phyloP scores from a whole-genome alignment of 768 basidiomycete genomes.

The Tulasnella sp. region DNA sequence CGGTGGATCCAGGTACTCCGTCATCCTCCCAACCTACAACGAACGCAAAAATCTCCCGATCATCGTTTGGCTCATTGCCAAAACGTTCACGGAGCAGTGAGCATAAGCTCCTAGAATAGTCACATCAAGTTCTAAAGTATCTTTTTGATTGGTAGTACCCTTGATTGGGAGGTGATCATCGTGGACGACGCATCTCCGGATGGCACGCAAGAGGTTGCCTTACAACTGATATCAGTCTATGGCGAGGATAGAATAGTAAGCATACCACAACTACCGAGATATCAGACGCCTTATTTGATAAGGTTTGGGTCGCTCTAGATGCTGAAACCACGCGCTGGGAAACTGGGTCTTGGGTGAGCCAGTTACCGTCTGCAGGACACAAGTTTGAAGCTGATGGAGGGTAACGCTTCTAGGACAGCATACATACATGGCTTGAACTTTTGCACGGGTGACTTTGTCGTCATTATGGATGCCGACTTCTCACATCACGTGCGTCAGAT shows the following conservation, averaged over 20 bases:
- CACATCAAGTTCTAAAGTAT: constrained; percentile 11
- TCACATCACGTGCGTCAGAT: constrained; percentile 71
- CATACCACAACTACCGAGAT: background rate
- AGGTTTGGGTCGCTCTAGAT: constrained; percentile 37
- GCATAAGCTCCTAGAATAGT: constrained; percentile 21
- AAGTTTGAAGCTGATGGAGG: background rate
- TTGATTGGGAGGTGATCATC: constrained; percentile 80
- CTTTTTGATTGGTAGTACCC: constrained; percentile 34
- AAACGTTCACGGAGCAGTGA: constrained; percentile 65
- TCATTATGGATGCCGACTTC: constrained; percentile 97
- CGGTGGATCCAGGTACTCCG: constrained; percentile 53
- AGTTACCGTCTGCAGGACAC: no score
- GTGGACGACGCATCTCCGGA: constrained; percentile 91
- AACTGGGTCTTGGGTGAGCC: constrained; percentile 76
- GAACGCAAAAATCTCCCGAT: constrained; percentile 87
- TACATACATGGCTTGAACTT: constrained; percentile 88
- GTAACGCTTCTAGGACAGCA: constrained; percentile 50
- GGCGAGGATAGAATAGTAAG: constrained; percentile 76
- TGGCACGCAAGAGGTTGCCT: constrained; percentile 82
- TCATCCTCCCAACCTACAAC: constrained; percentile 90
- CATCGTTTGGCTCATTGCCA: constrained; percentile 74
- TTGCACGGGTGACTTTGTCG: constrained; percentile 83
- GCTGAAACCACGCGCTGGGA: constrained; percentile 77
- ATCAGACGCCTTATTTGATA: background rate
- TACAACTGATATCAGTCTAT: constrained; percentile 63